Base-by-base conservation (phyloP, 768 basidiomycete species). In the Xanthoconium purpureum region DNA sequence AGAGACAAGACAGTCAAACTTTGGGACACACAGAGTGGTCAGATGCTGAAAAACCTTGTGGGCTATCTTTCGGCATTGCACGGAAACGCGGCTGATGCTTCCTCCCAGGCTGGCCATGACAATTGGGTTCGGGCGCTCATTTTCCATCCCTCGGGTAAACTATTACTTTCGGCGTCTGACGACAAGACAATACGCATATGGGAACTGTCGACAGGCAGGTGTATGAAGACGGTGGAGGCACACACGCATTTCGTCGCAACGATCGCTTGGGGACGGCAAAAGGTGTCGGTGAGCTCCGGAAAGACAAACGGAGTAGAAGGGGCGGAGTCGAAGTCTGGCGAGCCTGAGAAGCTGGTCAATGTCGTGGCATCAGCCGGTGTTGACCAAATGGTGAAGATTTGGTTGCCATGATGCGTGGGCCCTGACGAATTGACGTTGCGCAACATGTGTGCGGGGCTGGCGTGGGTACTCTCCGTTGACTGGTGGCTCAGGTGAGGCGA, bases 1-100 rank as follows among this genome's bases (percentile, higher is more conserved):
- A 80, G 94, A 71, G 94, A 98, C 75, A 96, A 93, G 78, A 85
- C 84, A 6, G 91, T 97, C 75, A 91, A 88, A 65, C 71, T 98
- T 17, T 98, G 94, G 94, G 94, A 97, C 65, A 79, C 84, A 0
- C 79, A 85, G 57, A 85, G 84, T 44, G 94, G 95, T 6, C 91
- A 91, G 70, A 80, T 90, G 70, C 71, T 94, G 43, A 80, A 85
- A 69, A 89, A 83, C 58, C 80, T 95, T 54, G 89, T 89, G 60
- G 55, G 81, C 71, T 46, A 28, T 54, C 36, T 17, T 50, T 5
- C 18, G 46, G 43, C 52, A 12, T 59, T 37, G 48, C 30, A 33
- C n/a, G 5, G 35, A 40, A 28, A n/a, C 28, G 39, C 29, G 43
- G 47, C 54, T 63, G 37, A 60, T 42, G 55, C 39, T 56, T 47